Base-by-base conservation (phyloP, 2,329 filamentous ascomycete genomes). In the Alternaria brassicicola region DNA sequence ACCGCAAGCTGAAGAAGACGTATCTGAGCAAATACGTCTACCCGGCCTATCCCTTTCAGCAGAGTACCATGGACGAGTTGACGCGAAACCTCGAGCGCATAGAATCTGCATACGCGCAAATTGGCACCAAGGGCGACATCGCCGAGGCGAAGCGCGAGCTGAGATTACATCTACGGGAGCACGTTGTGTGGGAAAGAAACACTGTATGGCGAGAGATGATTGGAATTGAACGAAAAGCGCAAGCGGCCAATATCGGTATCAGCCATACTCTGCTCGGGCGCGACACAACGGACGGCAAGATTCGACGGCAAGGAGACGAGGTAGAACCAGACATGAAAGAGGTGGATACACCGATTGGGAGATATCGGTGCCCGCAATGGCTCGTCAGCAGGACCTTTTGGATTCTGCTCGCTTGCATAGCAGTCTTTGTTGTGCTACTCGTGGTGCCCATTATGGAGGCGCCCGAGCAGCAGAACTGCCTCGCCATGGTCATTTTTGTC, bases 201-300 rank as follows among this genome's bases (percentile, higher is more conserved):
- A 99, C 95, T 0, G 95, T 99, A 17, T 99, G 95, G 95, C 85
- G 96, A 79, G 95, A 99, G 70, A 95, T 99, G 87, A 99, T 99
- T 75, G 95, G 94, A 52, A 94, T 99, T 67, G 96, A 99, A 80
- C 86, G 95, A 21, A 93, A 96, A 74, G 92, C 92, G 1, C 94
- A 98, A 78, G 96, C 95, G 8, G 94, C 94, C 8, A 95, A 94
- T 67, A 85, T 99, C 64, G 95, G 95, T 39, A 82, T 91, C 49
- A 81, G 86, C 21, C 88, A 90, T 64, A 91, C 92, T 0, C 83
- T 98, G 53, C 85, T 98, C 2, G 93, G 93, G 4, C 85, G 86
- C 25, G 89, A 90, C 31, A 85, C 86, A 17, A 88, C 90, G 67
- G 86, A 86, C 26, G 82, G 85, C 7, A 86, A 88, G 52, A 87